A percentile compares a stretch with the other conserved stretches of the same genome.
phyloP scores from a whole-genome alignment of 1,139 yeast species.

The Geotrichum aggregatum region DNA sequence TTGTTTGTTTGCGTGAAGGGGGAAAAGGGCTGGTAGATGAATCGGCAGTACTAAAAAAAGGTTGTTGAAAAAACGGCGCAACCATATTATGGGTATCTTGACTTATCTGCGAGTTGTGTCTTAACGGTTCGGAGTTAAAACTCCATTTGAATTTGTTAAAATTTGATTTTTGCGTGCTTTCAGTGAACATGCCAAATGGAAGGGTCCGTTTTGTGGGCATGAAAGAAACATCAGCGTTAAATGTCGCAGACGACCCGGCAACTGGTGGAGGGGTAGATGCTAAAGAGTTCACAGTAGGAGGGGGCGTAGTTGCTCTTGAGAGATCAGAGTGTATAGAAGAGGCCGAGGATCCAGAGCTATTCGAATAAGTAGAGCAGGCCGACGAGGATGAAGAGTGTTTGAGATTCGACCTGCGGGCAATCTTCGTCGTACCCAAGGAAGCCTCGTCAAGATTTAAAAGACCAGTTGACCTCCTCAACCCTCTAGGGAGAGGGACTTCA shows the following conservation, averaged over 20 bases:
- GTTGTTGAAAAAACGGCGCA: constrained; percentile 21
- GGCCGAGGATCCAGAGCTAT: constrained; percentile 19
- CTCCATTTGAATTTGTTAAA: constrained; percentile 10
- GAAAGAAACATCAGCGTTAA: not conserved
- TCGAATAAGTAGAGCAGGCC: constrained; percentile 27
- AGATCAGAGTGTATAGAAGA: constrained; percentile 16
- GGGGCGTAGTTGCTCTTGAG: no score
- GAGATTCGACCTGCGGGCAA: constrained; percentile 14
- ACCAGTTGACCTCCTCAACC: constrained; percentile 41
- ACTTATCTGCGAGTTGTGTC: no score
- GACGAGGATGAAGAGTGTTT: constrained; percentile 21
- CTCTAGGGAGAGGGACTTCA: constrained; percentile 21
- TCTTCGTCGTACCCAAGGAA: constrained; percentile 30
- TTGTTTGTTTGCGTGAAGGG: not conserved
- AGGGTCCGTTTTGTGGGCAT: constrained; percentile 14
- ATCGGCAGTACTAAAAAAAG: constrained; percentile 18
- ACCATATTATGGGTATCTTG: constrained; percentile 9
- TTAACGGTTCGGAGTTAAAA: constrained; percentile 12
- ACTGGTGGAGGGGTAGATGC: constrained; percentile 6
- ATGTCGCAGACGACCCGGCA: constrained; percentile 1
- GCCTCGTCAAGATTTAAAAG: constrained; percentile 42
- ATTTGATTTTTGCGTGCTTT: constrained; percentile 2
- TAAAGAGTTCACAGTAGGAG: no score
- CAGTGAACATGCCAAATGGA: constrained; percentile 12
- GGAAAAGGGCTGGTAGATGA: constrained; percentile 10